These are phyloP conservation scores for Myriosclerotinia scirpicola DNA, from an alignment of 2,329 filamentous ascomycete genomes.

Conservation along the genomic window DNA sequence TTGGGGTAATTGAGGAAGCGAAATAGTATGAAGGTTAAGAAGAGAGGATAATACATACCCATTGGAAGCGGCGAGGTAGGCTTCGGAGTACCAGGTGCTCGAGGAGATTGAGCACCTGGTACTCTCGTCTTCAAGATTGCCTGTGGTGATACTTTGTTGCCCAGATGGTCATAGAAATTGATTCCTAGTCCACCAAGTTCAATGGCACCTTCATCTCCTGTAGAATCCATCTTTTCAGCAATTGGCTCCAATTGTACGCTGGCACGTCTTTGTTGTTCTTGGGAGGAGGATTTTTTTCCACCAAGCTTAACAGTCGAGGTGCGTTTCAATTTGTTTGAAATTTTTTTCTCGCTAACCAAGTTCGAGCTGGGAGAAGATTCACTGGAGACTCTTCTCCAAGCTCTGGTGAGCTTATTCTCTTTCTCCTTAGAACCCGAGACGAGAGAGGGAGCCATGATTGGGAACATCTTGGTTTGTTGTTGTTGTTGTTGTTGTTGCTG, in stretches of 20 bases:
- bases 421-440: neutral
- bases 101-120: conserved; percentile 1
- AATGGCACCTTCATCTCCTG: neutral
- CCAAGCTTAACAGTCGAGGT: neutral
- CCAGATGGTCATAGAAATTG: conserved; percentile 28
- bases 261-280: neutral
- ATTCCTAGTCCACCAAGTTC: conserved; percentile 24
- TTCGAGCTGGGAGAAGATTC: conserved; percentile 2
- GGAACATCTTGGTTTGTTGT: conserved; percentile 13
- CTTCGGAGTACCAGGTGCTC: conserved; percentile 13
- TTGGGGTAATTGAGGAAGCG: neutral
- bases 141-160: conserved; percentile 4
- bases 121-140: neutral
- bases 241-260: neutral
- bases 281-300: neutral
- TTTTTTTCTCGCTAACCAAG: neutral
- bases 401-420: conserved; percentile 5
- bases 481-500: neutral
- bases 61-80: conserved; percentile 10
- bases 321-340: neutral
- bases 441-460: conserved; percentile 6
- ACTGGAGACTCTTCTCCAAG: conserved; percentile 9
- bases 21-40: neutral
- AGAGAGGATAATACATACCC: conserved; percentile 3
- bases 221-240: neutral